These are phyloP conservation scores for Podaxis sp. DNA, from an alignment of 768 basidiomycete species.

Conservation along the genomic window DNA sequence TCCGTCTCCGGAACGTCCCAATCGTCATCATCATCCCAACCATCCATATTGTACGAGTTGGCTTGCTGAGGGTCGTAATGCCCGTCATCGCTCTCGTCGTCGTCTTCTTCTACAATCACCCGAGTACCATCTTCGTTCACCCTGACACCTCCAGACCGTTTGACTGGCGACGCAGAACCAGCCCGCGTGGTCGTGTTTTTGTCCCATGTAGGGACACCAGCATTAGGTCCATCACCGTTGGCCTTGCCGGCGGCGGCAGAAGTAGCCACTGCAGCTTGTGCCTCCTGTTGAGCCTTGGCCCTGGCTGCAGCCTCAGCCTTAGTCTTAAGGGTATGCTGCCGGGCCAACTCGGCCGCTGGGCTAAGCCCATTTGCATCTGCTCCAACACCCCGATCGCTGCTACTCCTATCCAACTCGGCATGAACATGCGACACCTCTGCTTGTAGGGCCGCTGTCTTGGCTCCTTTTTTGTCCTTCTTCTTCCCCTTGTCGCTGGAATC, in stretches of 20 bases:
- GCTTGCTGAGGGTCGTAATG: constrained; percentile 41
- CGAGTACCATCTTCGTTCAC: constrained; percentile 68
- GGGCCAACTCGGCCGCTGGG: constrained; percentile 85
- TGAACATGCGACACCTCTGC: constrained; percentile 80
- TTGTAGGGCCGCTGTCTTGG: constrained; percentile 64
- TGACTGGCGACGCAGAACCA: constrained; percentile 45
- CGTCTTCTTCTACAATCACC: constrained; percentile 73
- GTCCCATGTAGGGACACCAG: constrained; percentile 72
- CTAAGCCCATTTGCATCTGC: constrained; percentile 72
- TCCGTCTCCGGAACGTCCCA: constrained; percentile 70
- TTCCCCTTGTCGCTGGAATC: constrained; percentile 30
- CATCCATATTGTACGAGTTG: constrained; percentile 52
- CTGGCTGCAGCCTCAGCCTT: constrained; percentile 77
- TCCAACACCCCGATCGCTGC: constrained; percentile 59
- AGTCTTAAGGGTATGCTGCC: constrained; percentile 89
- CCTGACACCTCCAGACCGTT: constrained; percentile 35
- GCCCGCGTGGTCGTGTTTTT: constrained; percentile 71
- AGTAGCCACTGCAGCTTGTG: constrained; percentile 37
- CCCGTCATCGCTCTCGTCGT: constrained; percentile 55
- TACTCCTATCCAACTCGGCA: constrained; percentile 72
- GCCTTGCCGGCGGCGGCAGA: constrained; percentile 31
- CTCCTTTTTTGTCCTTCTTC: constrained; percentile 54
- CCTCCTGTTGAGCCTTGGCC: constrained; percentile 58
- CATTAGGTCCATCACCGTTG: constrained; percentile 21
- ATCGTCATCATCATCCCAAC: constrained; percentile 80